Base-by-base conservation (phyloP, 768 basidiomycete species). In the Hygrophorus pudorinus region DNA sequence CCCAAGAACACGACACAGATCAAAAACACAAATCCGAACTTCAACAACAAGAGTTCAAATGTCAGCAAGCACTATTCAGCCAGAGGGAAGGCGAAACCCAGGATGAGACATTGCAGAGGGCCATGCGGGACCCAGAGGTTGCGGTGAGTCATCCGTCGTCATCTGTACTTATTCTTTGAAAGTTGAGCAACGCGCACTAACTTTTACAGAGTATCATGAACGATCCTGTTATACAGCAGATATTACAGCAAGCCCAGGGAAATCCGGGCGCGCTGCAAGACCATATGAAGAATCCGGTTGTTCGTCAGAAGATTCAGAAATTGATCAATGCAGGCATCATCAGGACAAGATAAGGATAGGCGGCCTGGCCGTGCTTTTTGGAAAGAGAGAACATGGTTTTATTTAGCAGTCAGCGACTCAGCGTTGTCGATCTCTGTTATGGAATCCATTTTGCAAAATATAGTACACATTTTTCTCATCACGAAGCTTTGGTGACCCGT, bases 81-180 rank as follows among this genome's bases (percentile, higher is more conserved):
- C 80, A 96, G 59, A 79, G 91, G 12, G 75, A 80, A 14, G 78
- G 72, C 34, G 94, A 99, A 67, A 78, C 79, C 6, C 91, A 97
- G 58, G 92, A 98, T 59, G 77, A 99, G 69, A 89, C 92, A 14
- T 68, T 96, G 50, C 76, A 85, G 54, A 76, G 94, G 41, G 96
- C 94, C 6, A 96, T 97, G 93, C 76, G 90, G 43, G 96, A 99
- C 69, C 96, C 96, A 10, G 96, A 96, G 65, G 75, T 97, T 42
- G 87, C 85, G 52, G 85, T 89, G 67, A 53, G 85, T 73, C 36
- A 20, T 16, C 12, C n/a, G n/a, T 13, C 52, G 46, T 44, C 11
- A n/a, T 41, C 33, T 42, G 1, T n/a, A n/a, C n/a, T n/a, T n/a
- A n/a, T n/a, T n/a, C n/a, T 31, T 17, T 28, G 34, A 13, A 35